These are phyloP conservation scores for Talaromyces pinophilus DNA, from an alignment of 2,329 filamentous ascomycete genomes.

Conservation along the genomic window DNA sequence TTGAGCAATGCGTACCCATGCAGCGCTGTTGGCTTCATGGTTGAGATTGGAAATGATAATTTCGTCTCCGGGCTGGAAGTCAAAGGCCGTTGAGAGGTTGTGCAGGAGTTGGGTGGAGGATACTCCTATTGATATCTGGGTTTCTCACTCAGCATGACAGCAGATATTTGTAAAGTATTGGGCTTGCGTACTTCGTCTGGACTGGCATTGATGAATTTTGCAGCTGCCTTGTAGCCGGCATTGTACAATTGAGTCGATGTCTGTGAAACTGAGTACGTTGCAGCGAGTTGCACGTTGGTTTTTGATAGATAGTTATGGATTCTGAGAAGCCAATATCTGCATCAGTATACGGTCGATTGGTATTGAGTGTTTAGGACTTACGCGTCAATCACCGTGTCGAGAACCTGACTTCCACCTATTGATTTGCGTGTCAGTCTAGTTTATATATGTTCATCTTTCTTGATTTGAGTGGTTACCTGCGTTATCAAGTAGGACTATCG, in stretches of 20 bases:
- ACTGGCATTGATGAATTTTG: not conserved
- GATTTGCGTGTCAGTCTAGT: not conserved
- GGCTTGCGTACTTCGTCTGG: not conserved
- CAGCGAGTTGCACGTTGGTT: not conserved
- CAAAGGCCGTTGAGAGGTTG: not conserved
- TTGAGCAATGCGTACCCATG: not conserved
- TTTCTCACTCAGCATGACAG: not conserved
- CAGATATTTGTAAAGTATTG: not conserved
- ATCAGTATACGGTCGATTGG: not conserved
- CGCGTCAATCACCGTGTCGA: not conserved
- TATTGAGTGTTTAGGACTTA: not conserved
- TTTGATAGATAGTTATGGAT: not conserved
- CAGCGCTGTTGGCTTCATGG: not conserved
- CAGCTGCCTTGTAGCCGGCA: not conserved
- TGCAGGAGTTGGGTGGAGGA: not conserved
- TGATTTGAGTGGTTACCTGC: not conserved
- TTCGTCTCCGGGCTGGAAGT: not conserved
- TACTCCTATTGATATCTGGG: conserved; percentile 2
- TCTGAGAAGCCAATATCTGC: not conserved
- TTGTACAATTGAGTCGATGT: not conserved
- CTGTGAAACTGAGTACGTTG: not conserved
- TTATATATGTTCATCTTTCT: no score
- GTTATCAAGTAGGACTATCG: conserved; percentile 1
- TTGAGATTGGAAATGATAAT: not conserved
- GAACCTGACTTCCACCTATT: not conserved